These are phyloP conservation scores for Neurospora sp. DNA, from an alignment of 2,329 filamentous ascomycete species.

Conservation along the genomic window DNA sequence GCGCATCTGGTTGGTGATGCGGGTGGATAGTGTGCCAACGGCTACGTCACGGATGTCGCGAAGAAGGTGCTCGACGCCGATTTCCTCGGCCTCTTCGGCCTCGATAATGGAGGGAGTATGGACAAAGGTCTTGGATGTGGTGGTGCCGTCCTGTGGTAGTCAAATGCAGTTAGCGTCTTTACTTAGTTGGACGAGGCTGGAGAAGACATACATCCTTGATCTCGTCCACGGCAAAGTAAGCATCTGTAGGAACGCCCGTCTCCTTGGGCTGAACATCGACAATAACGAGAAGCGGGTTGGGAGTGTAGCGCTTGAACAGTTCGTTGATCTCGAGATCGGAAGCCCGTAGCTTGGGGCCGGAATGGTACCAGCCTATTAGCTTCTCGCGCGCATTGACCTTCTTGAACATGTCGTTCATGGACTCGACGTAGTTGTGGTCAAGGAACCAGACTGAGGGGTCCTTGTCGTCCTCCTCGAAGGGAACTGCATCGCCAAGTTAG, in stretches of 20 bases:
- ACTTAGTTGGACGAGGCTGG: background rate
- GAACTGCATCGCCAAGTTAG: constrained; percentile 47
- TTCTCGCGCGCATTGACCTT: constrained; percentile 99
- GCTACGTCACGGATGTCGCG: constrained; percentile 97
- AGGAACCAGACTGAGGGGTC: constrained; percentile 98
- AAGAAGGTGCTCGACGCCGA: constrained; percentile 94
- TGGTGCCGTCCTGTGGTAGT: constrained; percentile 75
- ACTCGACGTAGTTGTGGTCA: constrained; percentile 98
- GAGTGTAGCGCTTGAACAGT: constrained; percentile 97
- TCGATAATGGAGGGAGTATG: constrained; percentile 98
- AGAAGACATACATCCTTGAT: constrained; percentile 80
- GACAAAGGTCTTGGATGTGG: constrained; percentile 93
- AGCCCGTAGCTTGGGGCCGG: constrained; percentile 88
- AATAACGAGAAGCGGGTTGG: constrained; percentile 91
- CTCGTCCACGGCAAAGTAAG: constrained; percentile 98
- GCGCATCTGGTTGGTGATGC: constrained; percentile 95
- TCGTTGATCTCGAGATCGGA: constrained; percentile 99
- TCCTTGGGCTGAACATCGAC: constrained; percentile 98
- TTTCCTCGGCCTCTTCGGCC: constrained; percentile 97
- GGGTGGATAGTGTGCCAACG: constrained; percentile 89
- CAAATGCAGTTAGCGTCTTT: background rate
- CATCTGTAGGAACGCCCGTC: constrained; percentile 93
- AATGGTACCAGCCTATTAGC: constrained; percentile 99
- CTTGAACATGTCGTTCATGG: constrained; percentile 99
- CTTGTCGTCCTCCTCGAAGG: constrained; percentile 98